Evolutionary conservation across 495 filamentous ascomycete species (phyloP), one percentile per base, ranked within the genome.

Genomic region (Chaetomium fimeti): DNA sequence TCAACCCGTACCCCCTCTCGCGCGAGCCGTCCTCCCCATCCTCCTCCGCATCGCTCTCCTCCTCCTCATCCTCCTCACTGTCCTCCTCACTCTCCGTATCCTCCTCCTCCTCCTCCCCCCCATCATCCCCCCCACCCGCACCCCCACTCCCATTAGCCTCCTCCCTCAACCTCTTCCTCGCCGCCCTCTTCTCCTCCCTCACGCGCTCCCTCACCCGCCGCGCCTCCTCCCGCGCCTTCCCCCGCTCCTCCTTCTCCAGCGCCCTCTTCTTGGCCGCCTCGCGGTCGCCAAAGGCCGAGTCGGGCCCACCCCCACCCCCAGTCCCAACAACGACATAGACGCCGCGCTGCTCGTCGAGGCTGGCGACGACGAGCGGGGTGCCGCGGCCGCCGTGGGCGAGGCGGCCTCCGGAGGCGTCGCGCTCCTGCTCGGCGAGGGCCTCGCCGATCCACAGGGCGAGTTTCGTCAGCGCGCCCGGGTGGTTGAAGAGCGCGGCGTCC

Each of bases 391-490:
- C 84, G 57, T 87, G 86, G 1, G 85, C 82, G 22, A 87, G 79
- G 66, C 87, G 89, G 18, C 89, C 87, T 18, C 89, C 88, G 18
- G 84, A 84, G 2, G 76, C 80, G 48, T 95, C 91, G 27, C 85
- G 85, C 71, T 97, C 94, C 67, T 93, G 88, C 70, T 96, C 94
- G 11, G 87, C 85, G 47, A 98, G 88, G 2, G 95, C 94, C 77
- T 98, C 93, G 18, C 90, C 91, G 61, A 98, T 83, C 94, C 94
- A 98, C 3, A 96, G 79, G 0, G 92, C 92, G 12, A 98, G 81
- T 74, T 98, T 97, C 3, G 91, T 93, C 60, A 98, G 77, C 12
- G 95, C 95, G 5, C 91, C 90, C 0, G 94, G 92, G 69, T 97
- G 93, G 8, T 88, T 89, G 75, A 98, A 98, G 11, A 96, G 83